phyloP scores from a whole-genome alignment of 2,329 filamentous ascomycete genomes.

The Acephala macrosclerotiorum region DNA sequence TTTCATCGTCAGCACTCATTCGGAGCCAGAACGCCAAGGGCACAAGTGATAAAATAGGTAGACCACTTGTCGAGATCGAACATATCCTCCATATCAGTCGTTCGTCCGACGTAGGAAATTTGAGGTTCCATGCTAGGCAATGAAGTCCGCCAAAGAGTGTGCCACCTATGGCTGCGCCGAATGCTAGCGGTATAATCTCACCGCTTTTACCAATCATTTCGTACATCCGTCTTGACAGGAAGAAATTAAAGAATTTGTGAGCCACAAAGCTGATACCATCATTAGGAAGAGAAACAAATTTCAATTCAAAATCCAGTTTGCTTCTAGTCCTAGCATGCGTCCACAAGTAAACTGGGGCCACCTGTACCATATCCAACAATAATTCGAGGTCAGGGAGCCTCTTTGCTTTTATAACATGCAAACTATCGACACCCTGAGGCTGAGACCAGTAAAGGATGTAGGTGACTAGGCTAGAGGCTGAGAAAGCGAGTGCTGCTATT shows the following conservation, averaged over 20 bases:
- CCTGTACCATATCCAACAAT: no score
- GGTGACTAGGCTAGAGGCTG: slow-evolving; percentile 13
- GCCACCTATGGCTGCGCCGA: slow-evolving; percentile 4
- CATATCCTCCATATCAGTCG: slow-evolving; percentile 12
- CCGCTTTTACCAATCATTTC: neutral
- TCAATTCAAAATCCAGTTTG: neutral
- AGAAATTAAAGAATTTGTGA: no score
- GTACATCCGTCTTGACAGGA: no score
- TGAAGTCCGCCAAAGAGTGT: slow-evolving; percentile 17
- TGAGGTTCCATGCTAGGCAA: slow-evolving; percentile 21
- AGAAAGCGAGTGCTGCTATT: slow-evolving; percentile 20
- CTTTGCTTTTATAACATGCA: neutral
- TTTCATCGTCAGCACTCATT: neutral
- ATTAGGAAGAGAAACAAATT: neutral
- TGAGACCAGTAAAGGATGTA: slow-evolving; percentile 18
- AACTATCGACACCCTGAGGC: slow-evolving; percentile 10
- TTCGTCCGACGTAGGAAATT: slow-evolving; percentile 19
- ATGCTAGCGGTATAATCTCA: neutral
- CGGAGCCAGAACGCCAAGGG: neutral
- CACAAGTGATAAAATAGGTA: slow-evolving; percentile 1
- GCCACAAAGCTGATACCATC: neutral
- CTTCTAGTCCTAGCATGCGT: neutral
- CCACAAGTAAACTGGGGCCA: neutral
- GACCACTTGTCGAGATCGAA: neutral
- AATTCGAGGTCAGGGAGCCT: no score